Base-by-base conservation (phyloP, 306 rosid species). In the Erythrophleum fordii region DNA sequence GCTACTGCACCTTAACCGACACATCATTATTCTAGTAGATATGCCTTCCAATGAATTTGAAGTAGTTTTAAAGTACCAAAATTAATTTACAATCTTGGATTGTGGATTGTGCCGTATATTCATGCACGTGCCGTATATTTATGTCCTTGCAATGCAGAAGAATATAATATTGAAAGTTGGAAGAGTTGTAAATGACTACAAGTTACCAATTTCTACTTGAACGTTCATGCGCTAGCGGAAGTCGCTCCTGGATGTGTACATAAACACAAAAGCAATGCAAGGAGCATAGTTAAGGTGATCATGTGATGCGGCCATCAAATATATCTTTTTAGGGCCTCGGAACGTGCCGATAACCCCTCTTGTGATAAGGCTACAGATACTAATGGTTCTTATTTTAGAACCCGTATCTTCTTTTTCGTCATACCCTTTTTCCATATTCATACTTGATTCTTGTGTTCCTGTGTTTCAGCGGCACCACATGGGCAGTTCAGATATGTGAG, bases 391-490 rank as follows among this genome's bases (percentile, higher is more conserved):
- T 60, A 37, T 73, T 60, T 73, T 44, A 34, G 58, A 64, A 77
- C 69, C 79, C 79, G 68, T 12, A 17, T 17, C 45, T 17, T 34
- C 22, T 28, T 64, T 25, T 72, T 62, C 53, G 10, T 39, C 45
- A 53, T 35, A 5, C 35, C 64, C 62, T 55, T 8, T 44, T 12
- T 31, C 13, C 52, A 67, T 66, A 14, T 34, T 42, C 18, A 17
- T 22, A 14, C 51, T 55, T 18, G 49, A 11, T 81, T 44, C 72
- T 65, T 60, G 42, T 69, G 49, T 75, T 77, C 69, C 73, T 48
- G 69, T 66, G 79, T 45, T 75, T 78, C 77, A 29, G 46, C 82
- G 72, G 34, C 73, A 12, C 26, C 88, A 82, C 90, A 60, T 86
- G 85, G 82, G 80, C 45, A 80, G 83, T 69, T 68, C 67, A 76